Evolutionary conservation across 805 yeast species (phyloP).

Genomic region (Ogataea wickerhamii): DNA sequence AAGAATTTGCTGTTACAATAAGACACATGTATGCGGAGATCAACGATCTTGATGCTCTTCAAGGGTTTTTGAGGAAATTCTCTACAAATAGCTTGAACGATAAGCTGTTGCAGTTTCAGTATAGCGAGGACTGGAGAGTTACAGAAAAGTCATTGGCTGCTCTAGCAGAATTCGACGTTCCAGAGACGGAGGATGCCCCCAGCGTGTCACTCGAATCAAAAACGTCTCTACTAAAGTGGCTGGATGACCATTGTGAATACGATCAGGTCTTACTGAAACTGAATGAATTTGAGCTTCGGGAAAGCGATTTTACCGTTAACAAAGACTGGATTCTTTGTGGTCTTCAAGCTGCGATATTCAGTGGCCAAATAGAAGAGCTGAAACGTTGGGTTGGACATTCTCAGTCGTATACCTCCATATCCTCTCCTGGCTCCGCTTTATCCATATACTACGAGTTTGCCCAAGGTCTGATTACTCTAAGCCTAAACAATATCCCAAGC

Average conservation of each 20-base stretch:
- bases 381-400: slow-evolving; percentile 56
- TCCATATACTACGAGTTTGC: slow-evolving; percentile 64
- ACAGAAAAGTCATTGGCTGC: slow-evolving; percentile 84
- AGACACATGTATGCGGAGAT: slow-evolving; percentile 81
- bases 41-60: slow-evolving; percentile 85
- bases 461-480: slow-evolving; percentile 49
- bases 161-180: slow-evolving; percentile 40
- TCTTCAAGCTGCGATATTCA: slow-evolving; percentile 66
- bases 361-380: slow-evolving; percentile 52
- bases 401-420: slow-evolving; percentile 33
- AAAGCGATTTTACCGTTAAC: slow-evolving; percentile 30
- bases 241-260: slow-evolving; percentile 73
- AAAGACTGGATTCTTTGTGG: slow-evolving; percentile 66
- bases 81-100: slow-evolving; percentile 69
- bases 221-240: slow-evolving; percentile 61
- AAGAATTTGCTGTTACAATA: slow-evolving; percentile 47
- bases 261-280: slow-evolving; percentile 58
- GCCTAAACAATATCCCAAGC: slow-evolving; percentile 29
- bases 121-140: slow-evolving; percentile 79
- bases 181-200: slow-evolving; percentile 20
- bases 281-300: slow-evolving; percentile 31
- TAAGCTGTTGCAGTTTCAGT: slow-evolving; percentile 75
- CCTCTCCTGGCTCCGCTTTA: slow-evolving; percentile 48
- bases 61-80: slow-evolving; percentile 75
- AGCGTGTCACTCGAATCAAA: slow-evolving; percentile 33